A percentile compares a stretch with the other conserved stretches of the same genome.
Conservation (phyloP, 805 yeast species). For the Maudiozyma serrabonitensis region DNA sequence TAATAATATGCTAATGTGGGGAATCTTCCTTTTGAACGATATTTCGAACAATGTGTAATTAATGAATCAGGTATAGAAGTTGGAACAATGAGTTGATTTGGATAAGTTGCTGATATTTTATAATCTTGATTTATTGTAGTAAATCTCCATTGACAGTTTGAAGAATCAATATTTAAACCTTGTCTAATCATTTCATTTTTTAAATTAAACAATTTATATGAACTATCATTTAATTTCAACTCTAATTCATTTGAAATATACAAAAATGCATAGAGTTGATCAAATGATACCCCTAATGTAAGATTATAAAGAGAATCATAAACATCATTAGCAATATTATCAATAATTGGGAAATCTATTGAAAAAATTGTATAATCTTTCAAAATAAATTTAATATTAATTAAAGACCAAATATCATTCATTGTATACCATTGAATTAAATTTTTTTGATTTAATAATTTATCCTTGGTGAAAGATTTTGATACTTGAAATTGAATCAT, state of each 20-base stretch:
- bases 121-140: conserved; percentile 56
- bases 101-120: conserved; percentile 67
- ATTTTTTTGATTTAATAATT: not conserved
- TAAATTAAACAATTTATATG: conserved; percentile 68
- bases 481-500: conserved; percentile 1
- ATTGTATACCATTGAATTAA: conserved; percentile 14
- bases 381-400: conserved; percentile 62
- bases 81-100: conserved; percentile 61
- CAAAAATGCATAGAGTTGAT: conserved; percentile 68
- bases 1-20: conserved; percentile 78
- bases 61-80: conserved; percentile 70
- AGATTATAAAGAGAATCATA: conserved; percentile 61
- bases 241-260: conserved; percentile 73
- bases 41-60: conserved; percentile 72
- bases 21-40: conserved; percentile 73
- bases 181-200: conserved; percentile 62
- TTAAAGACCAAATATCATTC: conserved; percentile 29
- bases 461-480: not conserved
- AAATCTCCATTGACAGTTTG: conserved; percentile 52
- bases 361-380: conserved; percentile 79
- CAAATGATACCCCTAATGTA: conserved; percentile 44
- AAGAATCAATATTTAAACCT: conserved; percentile 37
- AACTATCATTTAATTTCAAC: conserved; percentile 30
- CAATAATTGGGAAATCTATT: conserved; percentile 49
- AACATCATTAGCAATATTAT: conserved; percentile 51